Base-by-base conservation (phyloP, 495 filamentous ascomycete species). In the Penicillium cataractarum region DNA sequence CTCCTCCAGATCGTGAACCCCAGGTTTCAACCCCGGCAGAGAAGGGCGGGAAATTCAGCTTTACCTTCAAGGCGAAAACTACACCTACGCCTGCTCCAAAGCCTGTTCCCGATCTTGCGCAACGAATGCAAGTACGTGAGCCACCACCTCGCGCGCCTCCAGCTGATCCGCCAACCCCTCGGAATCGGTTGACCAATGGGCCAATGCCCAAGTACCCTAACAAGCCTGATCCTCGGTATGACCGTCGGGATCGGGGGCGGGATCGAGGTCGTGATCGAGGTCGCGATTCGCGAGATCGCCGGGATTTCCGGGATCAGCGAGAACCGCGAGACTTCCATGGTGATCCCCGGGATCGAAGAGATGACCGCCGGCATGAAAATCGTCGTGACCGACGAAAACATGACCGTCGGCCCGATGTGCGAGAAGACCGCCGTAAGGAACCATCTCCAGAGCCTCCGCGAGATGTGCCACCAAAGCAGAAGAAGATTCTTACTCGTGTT, bases 1-100 rank as follows among this genome's bases (percentile, higher is more conserved):
- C 74, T 31, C 83, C 83, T 8, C 80, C 83, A 27, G 70, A 72
- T 15, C 76, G 72, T 48, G 78, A 85, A 61, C 72, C 82, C 15
- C 73, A 80, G 17, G 73, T 78, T 6, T 76, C 83, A 26, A 78
- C 84, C 39, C 80, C 84, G 26, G 76, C 83, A 54, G 80, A 79
- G 46, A 85, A 83, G 76, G 84, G 81, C 17, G 88, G 87, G 39
- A 94, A 92, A 71, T 92, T 97, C 66, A 92, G 90, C 67, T 97
- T 97, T 74, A 89, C 91, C 13, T 89, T 97, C 74, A 96, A 95
- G 71, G 79, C 86, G 0, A 95, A 95, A 61, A 75, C 85, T 22
- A 75, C 82, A 6, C 77, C 86, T 21, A 76, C 84, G 24, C 71
- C 80, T 7, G 68, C 80, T 9, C 82, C 90, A 4, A 90, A 92